phyloP scores from a whole-genome alignment of 768 basidiomycete species.

The Strobilomyces confusus region DNA sequence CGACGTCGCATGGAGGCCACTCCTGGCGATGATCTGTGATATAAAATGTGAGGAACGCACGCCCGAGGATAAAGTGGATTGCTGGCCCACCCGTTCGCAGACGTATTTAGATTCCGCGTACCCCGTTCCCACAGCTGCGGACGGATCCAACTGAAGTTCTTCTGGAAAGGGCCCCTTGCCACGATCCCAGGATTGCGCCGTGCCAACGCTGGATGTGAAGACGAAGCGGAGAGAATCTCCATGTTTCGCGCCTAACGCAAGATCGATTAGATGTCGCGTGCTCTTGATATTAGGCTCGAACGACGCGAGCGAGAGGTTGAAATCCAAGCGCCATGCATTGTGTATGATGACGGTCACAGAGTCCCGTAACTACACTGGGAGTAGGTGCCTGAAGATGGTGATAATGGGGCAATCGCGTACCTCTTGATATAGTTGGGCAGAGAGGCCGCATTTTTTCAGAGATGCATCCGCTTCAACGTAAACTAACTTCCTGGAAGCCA shows the following conservation, averaged over 20 bases:
- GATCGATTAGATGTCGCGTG: too few species aligned
- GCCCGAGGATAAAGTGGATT: not conserved
- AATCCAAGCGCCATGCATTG: too few species aligned
- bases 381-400: too few species aligned
- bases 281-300: too few species aligned
- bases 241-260: slow-evolving; percentile 5
- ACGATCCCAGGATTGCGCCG: not conserved
- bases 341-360: too few species aligned
- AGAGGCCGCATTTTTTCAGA: not conserved
- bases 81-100: not conserved
- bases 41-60: not conserved
- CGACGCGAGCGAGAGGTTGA: too few species aligned
- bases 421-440: not conserved
- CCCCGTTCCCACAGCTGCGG: not conserved
- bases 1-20: not conserved
- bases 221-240: slow-evolving; percentile 2
- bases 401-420: not conserved
- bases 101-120: not conserved
- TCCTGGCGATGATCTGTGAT: not conserved
- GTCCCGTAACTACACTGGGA: too few species aligned
- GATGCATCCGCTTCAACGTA: not conserved
- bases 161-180: not conserved
- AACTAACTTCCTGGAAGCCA: not conserved
- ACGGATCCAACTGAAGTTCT: not conserved
- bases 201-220: not conserved